Base-by-base conservation (phyloP, 345 rosid species). In the Acer saccharum region DNA sequence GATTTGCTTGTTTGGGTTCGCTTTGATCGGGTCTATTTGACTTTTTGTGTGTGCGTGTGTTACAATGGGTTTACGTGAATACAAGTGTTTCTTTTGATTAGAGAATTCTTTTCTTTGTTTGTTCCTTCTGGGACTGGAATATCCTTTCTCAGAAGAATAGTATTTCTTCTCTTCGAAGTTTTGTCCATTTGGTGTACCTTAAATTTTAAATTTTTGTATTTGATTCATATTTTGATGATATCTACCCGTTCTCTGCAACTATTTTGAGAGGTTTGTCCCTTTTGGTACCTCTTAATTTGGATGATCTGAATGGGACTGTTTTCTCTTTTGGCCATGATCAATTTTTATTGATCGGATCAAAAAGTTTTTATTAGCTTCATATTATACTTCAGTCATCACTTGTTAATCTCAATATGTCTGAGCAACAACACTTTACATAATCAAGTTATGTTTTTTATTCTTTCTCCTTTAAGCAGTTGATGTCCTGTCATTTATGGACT, bases 21-120 rank as follows among this genome's bases (percentile, higher is more conserved):
- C 54, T 61, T 80, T 82, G 71, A 81, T 83, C 79, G 60, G 81
- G 84, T 84, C 82, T 80, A 70, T 43, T 62, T 76, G 67, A 44
- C 60, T 63, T 74, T 23, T 21, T 69, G 35, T 55, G 67, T 73
- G 68, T 78, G 69, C 78, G 63, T 8, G 64, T 16, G 64, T 8
- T 61, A 23, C 52, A 71, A 27, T 55, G 84, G 80, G 88, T 73
- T 87, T 85, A 80, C 89, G 87, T 88, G 85, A 83, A 77, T 75
- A 81, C 75, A 44, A 83, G 69, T 76, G 77, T 76, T 77, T 81
- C 82, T 78, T 78, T 73, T 82, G 69, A 73, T 81, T 25, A 17
- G 58, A 76, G 71, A 83, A 83, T 82, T 76, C 83, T 60, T 86
- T 84, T 83, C 81, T 80, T 85, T 83, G 75, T 79, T 81, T 83